Evolutionary conservation across 1,284 basidiomycete species (phyloP), one percentile per base, ranked within the genome.

Genomic region (Wallemia hederae): DNA sequence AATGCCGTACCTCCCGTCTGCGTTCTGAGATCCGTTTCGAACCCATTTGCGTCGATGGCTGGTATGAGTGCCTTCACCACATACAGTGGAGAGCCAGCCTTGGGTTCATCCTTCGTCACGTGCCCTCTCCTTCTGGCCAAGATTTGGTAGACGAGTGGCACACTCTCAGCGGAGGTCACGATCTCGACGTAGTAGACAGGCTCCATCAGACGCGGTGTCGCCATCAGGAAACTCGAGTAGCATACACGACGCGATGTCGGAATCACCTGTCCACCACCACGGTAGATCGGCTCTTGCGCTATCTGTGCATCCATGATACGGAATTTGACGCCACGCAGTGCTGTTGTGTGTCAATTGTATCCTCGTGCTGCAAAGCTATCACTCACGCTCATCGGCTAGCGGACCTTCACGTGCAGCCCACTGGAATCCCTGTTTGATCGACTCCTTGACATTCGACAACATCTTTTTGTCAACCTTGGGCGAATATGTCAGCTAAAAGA

Each of bases 171-270:
- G 0, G 94, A 91, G 9, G 92, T 86, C 72, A 96, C 90, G 3
- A 99, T 90, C 72, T 99, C 94, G 61, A 98, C 91, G 67, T 86
- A 90, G 76, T 94, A 98, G 62, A 98, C 83, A 0, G 94, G 94
- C 71, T 99, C 92, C 81, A 94, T 87, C 63, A 92, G 72, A 63
- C 87, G 79, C 11, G 88, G 88, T 7, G 86, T 85, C 26, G 88
- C 88, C 80, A 98, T 89, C 63, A 99, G 75, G 78, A 97, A 92
- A 17, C 90, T 92, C n/a, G 92, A 96, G 70, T 99, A 98, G 74
- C 91, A 96, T 59, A 96, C 94, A 57, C 94, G 81, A 63, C 94
- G 82, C 3, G 90, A 88, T 11, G 92, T 97, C 29, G 92, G 92
- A 65, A 99, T 96, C 67, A 99, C 90, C 73, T 98, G 94, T 62